phyloP scores from a whole-genome alignment of 2,329 filamentous ascomycete species.

The Trichoderma guizhouense region DNA sequence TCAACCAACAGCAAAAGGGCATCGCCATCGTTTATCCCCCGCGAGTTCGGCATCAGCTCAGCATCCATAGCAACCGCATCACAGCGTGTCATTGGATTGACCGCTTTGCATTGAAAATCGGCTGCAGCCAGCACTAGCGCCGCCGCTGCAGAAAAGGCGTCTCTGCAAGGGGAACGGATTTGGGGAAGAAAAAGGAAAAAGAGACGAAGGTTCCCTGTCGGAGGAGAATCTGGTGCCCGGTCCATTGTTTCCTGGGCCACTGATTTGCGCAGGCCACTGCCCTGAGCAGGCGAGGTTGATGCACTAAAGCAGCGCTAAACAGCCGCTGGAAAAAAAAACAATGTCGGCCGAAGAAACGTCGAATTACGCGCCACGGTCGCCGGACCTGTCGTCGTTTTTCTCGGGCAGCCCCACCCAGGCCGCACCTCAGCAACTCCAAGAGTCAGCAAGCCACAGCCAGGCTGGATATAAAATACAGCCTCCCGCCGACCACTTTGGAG shows the following conservation, averaged over 20 bases:
- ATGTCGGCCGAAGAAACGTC: conserved; percentile 47
- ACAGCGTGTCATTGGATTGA: background rate
- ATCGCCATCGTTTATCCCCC: background rate
- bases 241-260: background rate
- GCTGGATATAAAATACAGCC: conserved; percentile 33
- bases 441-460: conserved; percentile 30
- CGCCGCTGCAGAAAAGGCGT: background rate
- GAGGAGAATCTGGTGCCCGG: background rate
- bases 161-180: background rate
- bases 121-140: background rate
- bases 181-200: background rate
- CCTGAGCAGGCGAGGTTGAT: conserved; percentile 10
- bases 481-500: conserved; percentile 27
- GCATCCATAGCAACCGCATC: background rate
- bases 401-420: conserved; percentile 38
- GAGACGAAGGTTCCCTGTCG: background rate
- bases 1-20: background rate
- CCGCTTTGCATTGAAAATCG: background rate
- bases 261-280: conserved; percentile 6
- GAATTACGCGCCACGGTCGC: conserved; percentile 56
- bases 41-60: background rate
- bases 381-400: conserved; percentile 57
- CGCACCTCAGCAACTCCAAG: conserved; percentile 33
- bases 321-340: conserved; percentile 21
- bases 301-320: conserved; percentile 10